phyloP scores from a whole-genome alignment of 805 yeast genomes.

The Candida dajiaensis region DNA sequence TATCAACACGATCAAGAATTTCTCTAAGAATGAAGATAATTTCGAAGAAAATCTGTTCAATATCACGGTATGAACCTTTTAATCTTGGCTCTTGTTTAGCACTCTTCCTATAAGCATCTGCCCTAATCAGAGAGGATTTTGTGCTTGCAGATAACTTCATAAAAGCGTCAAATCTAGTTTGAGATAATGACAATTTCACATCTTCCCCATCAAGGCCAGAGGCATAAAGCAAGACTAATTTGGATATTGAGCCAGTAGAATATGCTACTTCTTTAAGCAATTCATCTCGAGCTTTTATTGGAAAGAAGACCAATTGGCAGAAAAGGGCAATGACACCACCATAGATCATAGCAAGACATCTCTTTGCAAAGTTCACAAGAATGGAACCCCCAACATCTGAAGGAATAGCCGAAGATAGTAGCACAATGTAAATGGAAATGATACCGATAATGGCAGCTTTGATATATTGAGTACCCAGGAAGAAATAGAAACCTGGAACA shows the following conservation, averaged over 20 bases:
- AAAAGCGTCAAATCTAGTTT: constrained; percentile 27
- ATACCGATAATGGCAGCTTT: constrained; percentile 46
- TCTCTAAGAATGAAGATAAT: constrained; percentile 40
- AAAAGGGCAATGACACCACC: constrained; percentile 43
- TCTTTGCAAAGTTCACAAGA: constrained; percentile 38
- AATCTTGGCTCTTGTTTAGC: constrained; percentile 43
- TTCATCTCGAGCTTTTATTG: constrained; percentile 42
- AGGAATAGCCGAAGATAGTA: constrained; percentile 39
- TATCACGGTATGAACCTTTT: constrained; percentile 38
- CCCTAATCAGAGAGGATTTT: constrained; percentile 33
- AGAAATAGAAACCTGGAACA: constrained; percentile 38
- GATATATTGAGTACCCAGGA: constrained; percentile 41
- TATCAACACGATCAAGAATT: constrained; percentile 41
- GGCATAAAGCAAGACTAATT: constrained; percentile 33
- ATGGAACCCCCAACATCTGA: constrained; percentile 34
- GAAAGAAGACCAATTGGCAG: constrained; percentile 40
- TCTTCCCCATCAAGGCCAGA: constrained; percentile 33
- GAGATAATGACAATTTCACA: constrained; percentile 23
- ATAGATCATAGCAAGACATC: constrained; percentile 44
- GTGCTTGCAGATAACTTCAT: constrained; percentile 30
- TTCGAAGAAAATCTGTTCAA: constrained; percentile 35
- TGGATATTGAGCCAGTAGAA: constrained; percentile 34
- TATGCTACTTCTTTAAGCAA: constrained; percentile 35
- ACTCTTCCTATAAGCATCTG: constrained; percentile 33
- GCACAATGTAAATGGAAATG: constrained; percentile 41